These are phyloP conservation scores for Colletotrichum tofieldiae DNA, from an alignment of 2,329 filamentous ascomycete species.

Conservation along the genomic window DNA sequence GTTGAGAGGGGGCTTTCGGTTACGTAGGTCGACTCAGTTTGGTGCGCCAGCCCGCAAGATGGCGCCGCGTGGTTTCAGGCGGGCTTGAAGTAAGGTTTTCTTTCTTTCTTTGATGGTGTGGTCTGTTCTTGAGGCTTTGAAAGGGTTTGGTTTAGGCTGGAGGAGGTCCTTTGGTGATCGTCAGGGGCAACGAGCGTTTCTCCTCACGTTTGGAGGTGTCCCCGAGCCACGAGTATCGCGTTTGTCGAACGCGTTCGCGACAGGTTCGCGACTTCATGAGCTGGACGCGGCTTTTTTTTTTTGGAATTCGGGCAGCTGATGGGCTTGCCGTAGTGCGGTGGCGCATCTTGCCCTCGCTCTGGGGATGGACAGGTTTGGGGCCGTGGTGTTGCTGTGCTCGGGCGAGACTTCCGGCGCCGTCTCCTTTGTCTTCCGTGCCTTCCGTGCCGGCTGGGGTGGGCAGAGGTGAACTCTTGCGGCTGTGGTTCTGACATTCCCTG, in stretches of 20 bases:
- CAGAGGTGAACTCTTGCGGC: neutral
- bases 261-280: neutral
- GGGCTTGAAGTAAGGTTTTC: neutral
- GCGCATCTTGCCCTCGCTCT: neutral
- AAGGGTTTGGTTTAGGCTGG: neutral
- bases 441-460: neutral
- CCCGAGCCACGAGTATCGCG: neutral
- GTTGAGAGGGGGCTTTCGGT: neutral
- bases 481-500: neutral
- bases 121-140: neutral
- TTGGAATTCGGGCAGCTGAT: neutral
- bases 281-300: neutral
- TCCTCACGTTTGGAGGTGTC: neutral
- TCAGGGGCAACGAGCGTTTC: conserved; percentile 2
- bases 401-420: neutral
- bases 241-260: conserved; percentile 6
- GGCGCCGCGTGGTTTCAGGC: conserved; percentile 35
- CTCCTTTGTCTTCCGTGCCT: neutral
- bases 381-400: neutral
- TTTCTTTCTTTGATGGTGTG: neutral
- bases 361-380: neutral
- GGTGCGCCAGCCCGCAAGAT: neutral
- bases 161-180: neutral
- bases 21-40: neutral
- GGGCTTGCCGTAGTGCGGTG: neutral